Base-by-base conservation (phyloP, 345 rosid species). In the Populus deltoides region DNA sequence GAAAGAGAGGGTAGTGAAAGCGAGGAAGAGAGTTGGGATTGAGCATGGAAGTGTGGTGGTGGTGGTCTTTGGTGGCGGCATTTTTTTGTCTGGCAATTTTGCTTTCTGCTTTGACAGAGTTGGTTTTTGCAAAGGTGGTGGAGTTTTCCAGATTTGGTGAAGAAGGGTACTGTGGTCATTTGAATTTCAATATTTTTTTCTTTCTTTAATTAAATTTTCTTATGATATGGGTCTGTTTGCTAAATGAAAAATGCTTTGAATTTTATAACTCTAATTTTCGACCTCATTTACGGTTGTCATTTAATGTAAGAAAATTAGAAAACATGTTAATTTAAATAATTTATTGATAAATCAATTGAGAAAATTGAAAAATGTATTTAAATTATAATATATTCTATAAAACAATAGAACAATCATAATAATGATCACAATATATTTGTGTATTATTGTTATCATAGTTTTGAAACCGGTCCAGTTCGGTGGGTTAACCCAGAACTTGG, bases 1-100 rank as follows among this genome's bases (percentile, higher is more conserved):
- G 63, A 20, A 62, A 39, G 73, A 71, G 27, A 65, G 3, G 33
- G 39, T 3, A 24, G 70, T n/a, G 51, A 38, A 80, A 9, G 57
- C 9, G 31, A 72, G 55, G 29, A 72, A 75, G 59, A 76, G 76
- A 45, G 33, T 25, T 10, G 83, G 36, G 2, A 66, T 53, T 13
- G 76, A 70, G 73, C 72, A 65, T 20, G 62, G 79, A 35, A 51
- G 13, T 0, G 57, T 7, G 13, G 63, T 5, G 66, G 20, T 0
- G 5, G n/a, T 47, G 31, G 5, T 62, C 70, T 61, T n/a, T 9
- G 10, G 62, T 7, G 69, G 69, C 43, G 49, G 75, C 70, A 33
- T 77, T 43, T 31, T 61, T 35, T 61, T 10, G 2, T 17, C 29
- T 35, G 0, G 13, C 33, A 57, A 8, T 57, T n/a, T 57, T 22